Conservation (phyloP, 176 grass and related monocot genomes). For the Alopecurus myosuroides region DNA sequence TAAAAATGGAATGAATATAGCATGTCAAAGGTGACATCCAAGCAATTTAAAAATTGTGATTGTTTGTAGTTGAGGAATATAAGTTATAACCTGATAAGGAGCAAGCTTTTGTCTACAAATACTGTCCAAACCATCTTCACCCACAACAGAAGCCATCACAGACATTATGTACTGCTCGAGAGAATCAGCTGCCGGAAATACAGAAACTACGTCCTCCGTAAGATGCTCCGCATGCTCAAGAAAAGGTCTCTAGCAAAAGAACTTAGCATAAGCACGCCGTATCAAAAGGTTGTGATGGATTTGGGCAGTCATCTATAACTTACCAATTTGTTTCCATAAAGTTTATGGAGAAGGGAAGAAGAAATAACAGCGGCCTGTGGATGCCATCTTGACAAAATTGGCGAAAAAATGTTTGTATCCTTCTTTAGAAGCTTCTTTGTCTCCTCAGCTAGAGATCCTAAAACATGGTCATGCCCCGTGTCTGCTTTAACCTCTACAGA, state of each 20-base stretch:
- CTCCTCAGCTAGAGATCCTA: constrained; percentile 83
- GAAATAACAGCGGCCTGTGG: constrained; percentile 82
- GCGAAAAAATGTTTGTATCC: constrained; percentile 67
- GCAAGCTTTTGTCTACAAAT: constrained; percentile 71
- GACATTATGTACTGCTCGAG: constrained; percentile 86
- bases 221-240: constrained; percentile 89
- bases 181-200: constrained; percentile 83
- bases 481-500: constrained; percentile 67
- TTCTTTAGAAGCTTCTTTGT: constrained; percentile 88
- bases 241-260: constrained; percentile 77
- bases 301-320: constrained; percentile 17
- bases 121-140: constrained; percentile 71
- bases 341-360: constrained; percentile 92
- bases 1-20: neutral
- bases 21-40: constrained; percentile 22
- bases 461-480: constrained; percentile 62
- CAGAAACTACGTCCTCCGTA: constrained; percentile 91
- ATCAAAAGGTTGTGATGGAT: constrained; percentile 13
- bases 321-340: constrained; percentile 96
- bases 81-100: constrained; percentile 66
- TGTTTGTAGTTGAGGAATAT: constrained; percentile 13
- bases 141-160: constrained; percentile 69
- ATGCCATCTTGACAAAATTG: constrained; percentile 85
- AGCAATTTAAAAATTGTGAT: constrained; percentile 3
- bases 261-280: constrained; percentile 6